Evolutionary conservation across 2,329 filamentous ascomycete species (phyloP).

Genomic region (Ophiocordyceps sinensis): DNA sequence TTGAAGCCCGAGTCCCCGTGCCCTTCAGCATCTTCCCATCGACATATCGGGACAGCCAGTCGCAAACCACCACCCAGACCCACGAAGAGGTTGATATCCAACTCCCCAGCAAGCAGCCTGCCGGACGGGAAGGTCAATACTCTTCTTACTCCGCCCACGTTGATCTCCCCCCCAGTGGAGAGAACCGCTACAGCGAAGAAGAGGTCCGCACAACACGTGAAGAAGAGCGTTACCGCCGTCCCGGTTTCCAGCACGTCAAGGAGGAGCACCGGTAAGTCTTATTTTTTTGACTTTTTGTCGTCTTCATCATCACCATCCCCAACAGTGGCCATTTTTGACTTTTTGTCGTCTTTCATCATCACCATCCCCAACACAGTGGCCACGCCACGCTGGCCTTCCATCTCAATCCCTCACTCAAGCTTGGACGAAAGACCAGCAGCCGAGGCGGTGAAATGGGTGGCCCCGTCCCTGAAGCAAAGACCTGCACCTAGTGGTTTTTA

Average conservation of each 20-base stretch:
- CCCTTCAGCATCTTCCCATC: slow-evolving; percentile 99
- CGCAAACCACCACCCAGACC: slow-evolving; percentile 39
- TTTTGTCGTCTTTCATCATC: slow-evolving; percentile 6
- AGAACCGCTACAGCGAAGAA: slow-evolving; percentile 60
- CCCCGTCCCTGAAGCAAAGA: neutral
- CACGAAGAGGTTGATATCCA: slow-evolving; percentile 85
- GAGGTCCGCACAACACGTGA: slow-evolving; percentile 70
- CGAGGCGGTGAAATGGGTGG: neutral
- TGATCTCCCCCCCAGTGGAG: slow-evolving; percentile 47
- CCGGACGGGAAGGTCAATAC: slow-evolving; percentile 96
- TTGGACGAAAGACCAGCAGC: neutral
- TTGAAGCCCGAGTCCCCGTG: slow-evolving; percentile 98
- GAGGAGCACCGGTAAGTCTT: slow-evolving; percentile 35
- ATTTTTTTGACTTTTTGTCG: slow-evolving; percentile 3
- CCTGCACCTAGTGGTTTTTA: neutral
- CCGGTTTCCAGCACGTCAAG: slow-evolving; percentile 41
- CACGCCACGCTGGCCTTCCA: neutral
- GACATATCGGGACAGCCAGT: slow-evolving; percentile 60
- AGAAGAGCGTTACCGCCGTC: slow-evolving; percentile 62
- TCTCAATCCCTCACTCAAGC: neutral
- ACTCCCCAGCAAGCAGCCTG: slow-evolving; percentile 54
- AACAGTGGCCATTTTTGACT: slow-evolving; percentile 1
- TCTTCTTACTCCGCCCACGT: slow-evolving; percentile 55
- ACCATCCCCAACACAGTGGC: neutral
- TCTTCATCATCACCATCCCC: slow-evolving; percentile 5